Percentiles rank a stretch among this genome's conserved stretches.
phyloP scores from a whole-genome alignment of 1,284 basidiomycete genomes.

The Puccinia brachypodii region DNA sequence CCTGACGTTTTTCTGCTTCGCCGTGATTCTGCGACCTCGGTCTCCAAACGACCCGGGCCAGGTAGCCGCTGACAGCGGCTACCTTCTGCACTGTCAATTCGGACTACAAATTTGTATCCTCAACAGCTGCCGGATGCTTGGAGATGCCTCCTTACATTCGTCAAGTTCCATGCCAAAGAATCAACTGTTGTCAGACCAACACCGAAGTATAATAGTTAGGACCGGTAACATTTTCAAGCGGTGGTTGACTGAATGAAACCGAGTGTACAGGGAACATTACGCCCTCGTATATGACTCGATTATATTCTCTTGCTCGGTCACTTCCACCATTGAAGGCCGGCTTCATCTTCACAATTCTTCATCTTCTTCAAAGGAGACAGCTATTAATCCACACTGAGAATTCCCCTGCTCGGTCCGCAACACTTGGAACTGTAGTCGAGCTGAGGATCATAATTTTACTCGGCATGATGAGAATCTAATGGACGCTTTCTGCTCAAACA shows the following conservation, averaged over 20 bases:
- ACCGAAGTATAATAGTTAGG: not conserved
- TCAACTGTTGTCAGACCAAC: not conserved
- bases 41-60: not conserved
- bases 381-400: not conserved
- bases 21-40: not conserved
- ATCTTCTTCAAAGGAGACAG: not conserved
- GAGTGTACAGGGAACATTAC: not conserved
- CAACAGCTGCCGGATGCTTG: not conserved
- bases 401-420: not conserved
- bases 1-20: too few relatives aligned
- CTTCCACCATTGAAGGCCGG: not conserved
- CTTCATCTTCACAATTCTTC: not conserved
- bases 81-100: not conserved
- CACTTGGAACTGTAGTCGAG: not conserved
- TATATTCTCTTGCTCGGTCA: not conserved
- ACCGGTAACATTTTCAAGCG: not conserved
- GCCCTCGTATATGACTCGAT: not conserved
- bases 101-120: not conserved
- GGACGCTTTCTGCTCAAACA: constrained; percentile 44
- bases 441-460: not conserved
- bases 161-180: constrained; percentile 5
- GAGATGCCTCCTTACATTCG: not conserved
- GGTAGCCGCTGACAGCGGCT: not conserved
- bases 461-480: constrained; percentile 36
- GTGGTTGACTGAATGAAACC: not conserved